Evolutionary conservation across 2,329 filamentous ascomycete genomes (phyloP).

Genomic region (Chaetomiaceae sp.): DNA sequence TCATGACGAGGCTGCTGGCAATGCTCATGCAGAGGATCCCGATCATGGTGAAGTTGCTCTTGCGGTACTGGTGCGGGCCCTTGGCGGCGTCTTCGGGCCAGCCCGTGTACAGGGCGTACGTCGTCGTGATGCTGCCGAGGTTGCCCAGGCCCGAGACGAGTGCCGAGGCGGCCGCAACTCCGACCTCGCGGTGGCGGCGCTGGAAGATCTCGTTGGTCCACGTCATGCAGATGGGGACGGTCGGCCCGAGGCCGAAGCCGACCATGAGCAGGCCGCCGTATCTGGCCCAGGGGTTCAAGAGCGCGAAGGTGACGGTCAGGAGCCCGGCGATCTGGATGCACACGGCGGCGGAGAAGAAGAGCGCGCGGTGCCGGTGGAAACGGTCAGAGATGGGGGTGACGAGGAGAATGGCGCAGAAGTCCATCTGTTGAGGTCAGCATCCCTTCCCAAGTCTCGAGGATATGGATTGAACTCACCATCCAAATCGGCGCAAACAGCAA

Average conservation of each 20-base stretch:
- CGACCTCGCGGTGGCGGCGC: slow-evolving; percentile 81
- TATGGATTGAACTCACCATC: slow-evolving; percentile 57
- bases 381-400: slow-evolving; percentile 83
- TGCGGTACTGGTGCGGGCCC: slow-evolving; percentile 68
- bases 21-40: slow-evolving; percentile 79
- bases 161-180: slow-evolving; percentile 79
- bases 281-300: slow-evolving; percentile 68
- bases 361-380: slow-evolving; percentile 72
- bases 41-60: slow-evolving; percentile 84
- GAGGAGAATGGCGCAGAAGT: slow-evolving; percentile 79
- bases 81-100: slow-evolving; percentile 72
- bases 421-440: slow-evolving; percentile 55
- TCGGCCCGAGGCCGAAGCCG: slow-evolving; percentile 84
- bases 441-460: slow-evolving; percentile 2
- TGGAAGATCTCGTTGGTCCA: slow-evolving; percentile 93
- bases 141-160: slow-evolving; percentile 86
- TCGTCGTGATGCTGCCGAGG: slow-evolving; percentile 78
- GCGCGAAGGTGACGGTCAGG: slow-evolving; percentile 71
- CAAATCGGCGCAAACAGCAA: slow-evolving; percentile 87
- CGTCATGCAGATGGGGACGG: slow-evolving; percentile 89
- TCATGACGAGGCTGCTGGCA: slow-evolving; percentile 65
- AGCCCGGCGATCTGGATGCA: slow-evolving; percentile 79
- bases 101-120: slow-evolving; percentile 82
- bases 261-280: slow-evolving; percentile 88
- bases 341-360: slow-evolving; percentile 75